phyloP scores from a whole-genome alignment of 2,329 filamentous ascomycete genomes.

The Fusarium nodosum region DNA sequence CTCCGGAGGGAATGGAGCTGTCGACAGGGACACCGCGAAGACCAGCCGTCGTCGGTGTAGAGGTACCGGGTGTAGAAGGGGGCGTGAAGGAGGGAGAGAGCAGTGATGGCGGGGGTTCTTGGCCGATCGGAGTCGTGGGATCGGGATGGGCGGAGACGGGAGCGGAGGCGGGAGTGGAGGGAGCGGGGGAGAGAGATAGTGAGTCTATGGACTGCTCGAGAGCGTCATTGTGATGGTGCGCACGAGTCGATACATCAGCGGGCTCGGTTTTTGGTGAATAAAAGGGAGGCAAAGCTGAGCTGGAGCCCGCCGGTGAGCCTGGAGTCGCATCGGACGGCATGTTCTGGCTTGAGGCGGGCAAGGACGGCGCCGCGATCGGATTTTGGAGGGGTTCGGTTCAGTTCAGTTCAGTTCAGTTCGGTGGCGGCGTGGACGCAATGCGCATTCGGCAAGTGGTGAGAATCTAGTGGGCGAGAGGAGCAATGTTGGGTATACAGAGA shows the following conservation, averaged over 20 bases:
- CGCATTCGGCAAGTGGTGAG: constrained; percentile 24
- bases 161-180: constrained; percentile 34
- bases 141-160: constrained; percentile 31
- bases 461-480: no score
- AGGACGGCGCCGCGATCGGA: constrained; percentile 43
- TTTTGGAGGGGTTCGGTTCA: constrained; percentile 35
- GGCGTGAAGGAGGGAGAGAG: constrained; percentile 90
- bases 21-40: constrained; percentile 72
- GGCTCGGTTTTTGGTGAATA: constrained; percentile 59
- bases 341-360: constrained; percentile 43
- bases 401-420: constrained; percentile 33
- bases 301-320: constrained; percentile 52
- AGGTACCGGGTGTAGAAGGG: constrained; percentile 72
- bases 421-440: constrained; percentile 29
- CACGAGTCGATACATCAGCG: constrained; percentile 41
- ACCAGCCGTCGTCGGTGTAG: constrained; percentile 62
- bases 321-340: constrained; percentile 51
- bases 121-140: constrained; percentile 42
- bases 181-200: constrained; percentile 54
- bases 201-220: constrained; percentile 52
- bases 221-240: constrained; percentile 32
- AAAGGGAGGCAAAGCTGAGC: constrained; percentile 60
- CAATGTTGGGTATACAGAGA: constrained; percentile 7
- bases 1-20: constrained; percentile 68
- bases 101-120: constrained; percentile 72